Evolutionary conservation across 495 filamentous ascomycete genomes (phyloP).

Genomic region (Neurospora sp.): DNA sequence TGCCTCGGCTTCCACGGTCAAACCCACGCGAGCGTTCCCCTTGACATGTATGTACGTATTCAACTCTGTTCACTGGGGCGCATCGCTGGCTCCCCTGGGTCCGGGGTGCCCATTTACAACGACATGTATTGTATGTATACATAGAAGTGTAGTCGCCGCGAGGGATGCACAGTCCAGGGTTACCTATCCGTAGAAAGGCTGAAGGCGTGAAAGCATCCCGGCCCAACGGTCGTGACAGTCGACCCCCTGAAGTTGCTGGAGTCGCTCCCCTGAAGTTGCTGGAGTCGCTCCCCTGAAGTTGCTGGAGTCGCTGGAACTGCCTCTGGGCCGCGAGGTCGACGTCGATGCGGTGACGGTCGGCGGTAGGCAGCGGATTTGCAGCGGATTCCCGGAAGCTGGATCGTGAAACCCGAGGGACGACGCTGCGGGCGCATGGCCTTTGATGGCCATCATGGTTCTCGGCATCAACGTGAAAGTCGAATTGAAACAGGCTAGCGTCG

Average conservation of each 20-base stretch:
- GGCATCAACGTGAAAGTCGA: background rate
- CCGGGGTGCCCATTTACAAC: background rate
- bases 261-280: background rate
- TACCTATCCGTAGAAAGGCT: background rate
- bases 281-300: background rate
- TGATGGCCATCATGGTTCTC: background rate
- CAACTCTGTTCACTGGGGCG: background rate
- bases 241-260: background rate
- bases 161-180: background rate
- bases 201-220: background rate
- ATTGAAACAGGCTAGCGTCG: slow-evolving; percentile 14
- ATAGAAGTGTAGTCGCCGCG: background rate
- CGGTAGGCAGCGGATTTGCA: background rate
- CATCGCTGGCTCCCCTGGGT: background rate
- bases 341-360: background rate
- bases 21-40: background rate
- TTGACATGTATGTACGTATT: background rate
- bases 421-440: background rate
- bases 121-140: background rate
- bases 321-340: background rate
- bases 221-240: background rate
- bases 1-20: background rate
- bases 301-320: background rate
- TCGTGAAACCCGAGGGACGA: background rate
- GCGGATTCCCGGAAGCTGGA: background rate